These are phyloP conservation scores for Phaeosphaeriaceae sp. DNA, from an alignment of 2,329 filamentous ascomycete genomes.

Conservation along the genomic window DNA sequence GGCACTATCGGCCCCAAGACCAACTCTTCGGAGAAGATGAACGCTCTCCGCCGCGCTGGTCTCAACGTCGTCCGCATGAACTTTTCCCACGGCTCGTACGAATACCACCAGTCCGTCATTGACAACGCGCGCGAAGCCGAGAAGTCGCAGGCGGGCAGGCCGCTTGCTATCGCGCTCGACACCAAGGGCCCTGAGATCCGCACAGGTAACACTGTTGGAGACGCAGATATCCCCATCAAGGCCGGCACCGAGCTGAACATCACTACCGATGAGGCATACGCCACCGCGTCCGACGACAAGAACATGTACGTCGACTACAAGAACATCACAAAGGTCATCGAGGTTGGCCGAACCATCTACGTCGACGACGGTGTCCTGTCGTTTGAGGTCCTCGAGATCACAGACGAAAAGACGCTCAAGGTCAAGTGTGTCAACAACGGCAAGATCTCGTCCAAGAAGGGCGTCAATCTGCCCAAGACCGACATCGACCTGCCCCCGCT, in stretches of 20 bases:
- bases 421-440: slow-evolving; percentile 94
- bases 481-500: slow-evolving; percentile 97
- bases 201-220: slow-evolving; percentile 75
- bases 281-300: slow-evolving; percentile 80
- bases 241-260: slow-evolving; percentile 89
- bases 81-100: slow-evolving; percentile 94
- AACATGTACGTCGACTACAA: slow-evolving; percentile 99
- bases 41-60: slow-evolving; percentile 86
- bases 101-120: slow-evolving; percentile 98
- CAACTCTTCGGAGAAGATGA: slow-evolving; percentile 97
- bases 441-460: slow-evolving; percentile 98
- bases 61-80: slow-evolving; percentile 99
- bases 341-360: slow-evolving; percentile 90
- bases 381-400: slow-evolving; percentile 88
- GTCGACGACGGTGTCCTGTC: slow-evolving; percentile 98
- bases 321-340: slow-evolving; percentile 99
- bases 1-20: slow-evolving; percentile 99
- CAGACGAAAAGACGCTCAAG: slow-evolving; percentile 87
- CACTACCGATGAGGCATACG: slow-evolving; percentile 94
- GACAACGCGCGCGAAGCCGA: slow-evolving; percentile 92
- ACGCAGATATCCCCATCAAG: slow-evolving; percentile 80
- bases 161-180: slow-evolving; percentile 91
- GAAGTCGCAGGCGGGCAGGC: slow-evolving; percentile 77
- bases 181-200: slow-evolving; percentile 88
- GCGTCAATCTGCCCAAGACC: slow-evolving; percentile 98